These are phyloP conservation scores for Pleomassaria siparia DNA, from an alignment of 2,329 filamentous ascomycete species.

Conservation along the genomic window DNA sequence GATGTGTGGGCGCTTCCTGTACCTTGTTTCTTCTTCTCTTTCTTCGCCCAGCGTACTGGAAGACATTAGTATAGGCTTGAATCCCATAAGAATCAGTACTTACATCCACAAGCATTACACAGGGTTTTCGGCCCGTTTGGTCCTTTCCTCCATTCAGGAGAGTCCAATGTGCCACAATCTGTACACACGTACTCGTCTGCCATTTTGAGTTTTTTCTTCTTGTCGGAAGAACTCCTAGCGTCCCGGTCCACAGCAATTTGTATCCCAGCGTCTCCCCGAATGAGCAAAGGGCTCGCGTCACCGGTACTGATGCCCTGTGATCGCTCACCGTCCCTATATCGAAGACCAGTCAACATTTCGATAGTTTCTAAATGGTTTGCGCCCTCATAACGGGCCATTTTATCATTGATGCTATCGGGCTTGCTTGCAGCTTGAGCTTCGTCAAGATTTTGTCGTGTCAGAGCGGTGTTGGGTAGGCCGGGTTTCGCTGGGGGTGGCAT, in stretches of 20 bases:
- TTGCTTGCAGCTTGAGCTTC: slow-evolving; percentile 65
- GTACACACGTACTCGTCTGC: slow-evolving; percentile 90
- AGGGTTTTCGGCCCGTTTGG: slow-evolving; percentile 90
- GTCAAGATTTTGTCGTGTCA: slow-evolving; percentile 80
- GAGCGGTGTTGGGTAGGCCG: slow-evolving; percentile 62
- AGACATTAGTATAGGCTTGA: slow-evolving; percentile 17
- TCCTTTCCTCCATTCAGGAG: slow-evolving; percentile 94
- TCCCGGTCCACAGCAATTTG: slow-evolving; percentile 81
- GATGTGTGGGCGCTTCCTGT: slow-evolving; percentile 23
- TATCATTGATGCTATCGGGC: slow-evolving; percentile 78
- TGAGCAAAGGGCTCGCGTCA: slow-evolving; percentile 74
- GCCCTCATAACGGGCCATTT: slow-evolving; percentile 80
- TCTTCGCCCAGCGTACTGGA: slow-evolving; percentile 62
- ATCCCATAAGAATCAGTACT: slow-evolving; percentile 23
- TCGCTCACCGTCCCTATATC: slow-evolving; percentile 85
- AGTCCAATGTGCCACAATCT: slow-evolving; percentile 92
- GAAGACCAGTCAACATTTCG: slow-evolving; percentile 86
- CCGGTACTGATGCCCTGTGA: slow-evolving; percentile 87
- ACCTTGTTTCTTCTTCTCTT: slow-evolving; percentile 70
- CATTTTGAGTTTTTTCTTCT: slow-evolving; percentile 81
- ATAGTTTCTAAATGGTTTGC: slow-evolving; percentile 78
- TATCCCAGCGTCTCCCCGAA: slow-evolving; percentile 84
- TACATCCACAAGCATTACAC: slow-evolving; percentile 91
- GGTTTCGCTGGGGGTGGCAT: slow-evolving; percentile 71
- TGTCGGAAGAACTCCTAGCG: slow-evolving; percentile 67